Evolutionary conservation across 1,284 basidiomycete genomes (phyloP).

Genomic region (Somion occarium): DNA sequence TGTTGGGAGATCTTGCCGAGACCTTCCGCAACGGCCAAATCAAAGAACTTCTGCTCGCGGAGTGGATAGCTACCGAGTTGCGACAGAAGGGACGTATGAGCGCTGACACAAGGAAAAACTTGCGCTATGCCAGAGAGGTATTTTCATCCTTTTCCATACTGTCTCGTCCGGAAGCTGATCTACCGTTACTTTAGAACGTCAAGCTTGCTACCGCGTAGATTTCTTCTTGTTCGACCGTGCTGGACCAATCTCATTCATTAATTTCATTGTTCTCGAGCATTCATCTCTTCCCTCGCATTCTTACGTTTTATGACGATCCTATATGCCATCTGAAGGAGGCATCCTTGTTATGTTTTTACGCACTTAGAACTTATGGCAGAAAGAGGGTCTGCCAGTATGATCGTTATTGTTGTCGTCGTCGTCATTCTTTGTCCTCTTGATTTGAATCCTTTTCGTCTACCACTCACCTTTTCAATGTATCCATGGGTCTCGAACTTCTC

Average conservation of each 20-base stretch:
- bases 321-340: conserved; percentile 18
- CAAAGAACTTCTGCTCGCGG: conserved; percentile 72
- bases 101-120: conserved; percentile 70
- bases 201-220: conserved; percentile 26
- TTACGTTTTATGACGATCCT: conserved; percentile 3
- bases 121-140: conserved; percentile 83
- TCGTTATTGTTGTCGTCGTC: conserved; percentile 6
- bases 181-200: conserved; percentile 16
- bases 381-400: conserved; percentile 10
- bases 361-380: conserved; percentile 10
- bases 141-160: conserved; percentile 19
- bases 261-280: not conserved
- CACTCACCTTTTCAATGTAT: conserved; percentile 15
- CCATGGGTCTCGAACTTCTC: conserved; percentile 12
- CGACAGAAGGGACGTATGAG: conserved; percentile 65
- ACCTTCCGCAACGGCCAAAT: conserved; percentile 78
- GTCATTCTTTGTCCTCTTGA: conserved; percentile 7
- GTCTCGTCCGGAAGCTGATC: conserved; percentile 6
- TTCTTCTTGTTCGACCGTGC: not conserved
- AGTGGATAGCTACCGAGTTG: conserved; percentile 82
- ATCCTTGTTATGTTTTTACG: conserved; percentile 8
- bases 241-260: not conserved
- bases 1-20: conserved; percentile 91
- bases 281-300: not conserved
- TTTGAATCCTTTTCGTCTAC: conserved; percentile 1